Conservation (phyloP, 345 rosid species). For the Litchi chinensis region DNA sequence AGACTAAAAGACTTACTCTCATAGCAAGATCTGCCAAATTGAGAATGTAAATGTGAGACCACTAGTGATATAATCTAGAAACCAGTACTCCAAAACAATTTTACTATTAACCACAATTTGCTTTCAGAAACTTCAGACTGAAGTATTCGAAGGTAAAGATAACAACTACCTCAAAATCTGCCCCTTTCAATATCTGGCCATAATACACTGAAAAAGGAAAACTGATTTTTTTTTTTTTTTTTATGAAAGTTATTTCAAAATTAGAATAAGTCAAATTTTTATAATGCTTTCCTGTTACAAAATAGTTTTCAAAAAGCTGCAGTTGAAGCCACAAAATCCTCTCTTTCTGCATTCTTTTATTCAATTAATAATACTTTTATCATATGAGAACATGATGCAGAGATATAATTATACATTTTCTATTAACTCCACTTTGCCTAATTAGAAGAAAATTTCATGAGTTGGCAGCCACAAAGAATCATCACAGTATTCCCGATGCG, state of each 20-base stretch:
- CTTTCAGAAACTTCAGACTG: not conserved
- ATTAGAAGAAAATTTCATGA: conserved; percentile 6
- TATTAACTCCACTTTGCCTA: not conserved
- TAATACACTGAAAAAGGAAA: not conserved
- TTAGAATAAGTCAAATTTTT: not conserved
- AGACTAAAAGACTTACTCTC: not conserved
- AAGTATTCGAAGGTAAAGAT: not conserved
- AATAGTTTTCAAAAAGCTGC: not conserved
- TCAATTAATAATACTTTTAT: not conserved
- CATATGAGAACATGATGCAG: conserved; percentile 2
- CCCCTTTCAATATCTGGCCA: not conserved
- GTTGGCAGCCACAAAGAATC: conserved; percentile 56
- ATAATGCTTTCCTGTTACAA: not conserved
- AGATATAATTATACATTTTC: not conserved
- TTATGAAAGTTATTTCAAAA: not conserved
- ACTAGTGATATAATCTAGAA: not conserved
- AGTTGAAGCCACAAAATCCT: not conserved
- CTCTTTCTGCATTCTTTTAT: not conserved
- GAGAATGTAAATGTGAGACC: not conserved
- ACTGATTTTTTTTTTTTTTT: not conserved
- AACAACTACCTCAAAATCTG: not conserved
- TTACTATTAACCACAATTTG: not conserved
- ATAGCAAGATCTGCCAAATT: not conserved
- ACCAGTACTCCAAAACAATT: not conserved
- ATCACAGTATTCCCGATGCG: conserved; percentile 86